These are phyloP conservation scores for Magnolia sinica DNA, from an alignment of 164 flowering plant genomes.

Conservation along the genomic window DNA sequence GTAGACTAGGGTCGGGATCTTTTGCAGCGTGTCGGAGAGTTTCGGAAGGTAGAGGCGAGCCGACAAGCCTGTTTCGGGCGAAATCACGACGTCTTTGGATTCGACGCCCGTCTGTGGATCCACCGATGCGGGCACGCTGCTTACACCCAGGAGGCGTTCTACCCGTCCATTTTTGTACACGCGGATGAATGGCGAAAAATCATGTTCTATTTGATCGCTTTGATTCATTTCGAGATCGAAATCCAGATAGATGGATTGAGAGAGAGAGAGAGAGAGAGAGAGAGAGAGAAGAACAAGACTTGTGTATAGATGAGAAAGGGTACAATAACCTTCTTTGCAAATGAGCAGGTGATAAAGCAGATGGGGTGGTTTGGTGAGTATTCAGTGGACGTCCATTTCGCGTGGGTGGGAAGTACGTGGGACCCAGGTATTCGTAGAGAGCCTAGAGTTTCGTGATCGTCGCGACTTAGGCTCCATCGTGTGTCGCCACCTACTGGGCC, in stretches of 20 bases:
- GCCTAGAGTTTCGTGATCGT: too few species aligned
- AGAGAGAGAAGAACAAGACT: too few species aligned
- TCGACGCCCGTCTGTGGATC: constrained; percentile 34
- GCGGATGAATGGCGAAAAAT: constrained; percentile 36
- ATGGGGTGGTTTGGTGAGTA: too few species aligned
- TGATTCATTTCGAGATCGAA: background rate
- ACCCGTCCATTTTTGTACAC: constrained; percentile 44
- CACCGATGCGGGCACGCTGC: constrained; percentile 28
- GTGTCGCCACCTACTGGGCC: too few species aligned
- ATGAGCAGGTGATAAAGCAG: too few species aligned
- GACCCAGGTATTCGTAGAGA: too few species aligned
- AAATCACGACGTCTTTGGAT: constrained; percentile 43
- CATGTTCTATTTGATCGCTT: constrained; percentile 21
- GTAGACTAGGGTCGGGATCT: constrained; percentile 43
- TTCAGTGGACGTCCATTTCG: too few species aligned
- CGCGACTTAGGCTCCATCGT: too few species aligned
- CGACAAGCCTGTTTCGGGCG: constrained; percentile 38
- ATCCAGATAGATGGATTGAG: background rate
- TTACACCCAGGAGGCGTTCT: constrained; percentile 31
- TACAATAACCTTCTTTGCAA: too few species aligned
- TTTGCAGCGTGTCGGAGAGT: constrained; percentile 1
- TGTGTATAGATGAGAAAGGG: too few species aligned
- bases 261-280: too few species aligned
- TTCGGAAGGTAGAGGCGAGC: constrained; percentile 48
- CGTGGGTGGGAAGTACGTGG: too few species aligned